Evolutionary conservation across 345 rosid genomes (phyloP).

Genomic region (Atalantia buxifolia): DNA sequence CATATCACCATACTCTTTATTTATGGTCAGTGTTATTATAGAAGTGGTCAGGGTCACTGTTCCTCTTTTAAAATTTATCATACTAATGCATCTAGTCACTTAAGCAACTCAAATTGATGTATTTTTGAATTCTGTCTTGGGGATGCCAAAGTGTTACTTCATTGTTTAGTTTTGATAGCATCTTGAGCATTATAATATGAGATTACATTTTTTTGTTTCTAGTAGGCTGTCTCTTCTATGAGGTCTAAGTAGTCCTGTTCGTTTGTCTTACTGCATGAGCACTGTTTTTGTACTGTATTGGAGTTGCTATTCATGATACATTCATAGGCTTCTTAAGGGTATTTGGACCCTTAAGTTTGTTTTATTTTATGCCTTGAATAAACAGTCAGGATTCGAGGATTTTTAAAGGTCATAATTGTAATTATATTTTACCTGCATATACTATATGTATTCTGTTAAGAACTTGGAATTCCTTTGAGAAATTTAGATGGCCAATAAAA

Average conservation of each 20-base stretch:
- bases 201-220: background rate
- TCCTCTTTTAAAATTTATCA: background rate
- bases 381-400: background rate
- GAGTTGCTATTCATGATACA: background rate
- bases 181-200: background rate
- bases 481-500: background rate
- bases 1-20: background rate
- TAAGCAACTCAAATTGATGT: constrained; percentile 1
- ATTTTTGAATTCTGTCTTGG: background rate
- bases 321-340: background rate
- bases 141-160: background rate
- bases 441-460: background rate
- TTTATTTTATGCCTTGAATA: background rate
- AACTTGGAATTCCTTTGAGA: background rate
- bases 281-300: background rate
- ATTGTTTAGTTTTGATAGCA: background rate
- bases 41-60: constrained; percentile 4
- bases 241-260: background rate
- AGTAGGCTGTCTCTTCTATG: background rate
- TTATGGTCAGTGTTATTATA: background rate
- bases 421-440: no score
- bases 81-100: background rate
- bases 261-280: background rate
- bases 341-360: background rate
- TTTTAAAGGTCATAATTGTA: background rate